phyloP scores from a whole-genome alignment of 495 filamentous ascomycete species.

The Penicillium parvum region DNA sequence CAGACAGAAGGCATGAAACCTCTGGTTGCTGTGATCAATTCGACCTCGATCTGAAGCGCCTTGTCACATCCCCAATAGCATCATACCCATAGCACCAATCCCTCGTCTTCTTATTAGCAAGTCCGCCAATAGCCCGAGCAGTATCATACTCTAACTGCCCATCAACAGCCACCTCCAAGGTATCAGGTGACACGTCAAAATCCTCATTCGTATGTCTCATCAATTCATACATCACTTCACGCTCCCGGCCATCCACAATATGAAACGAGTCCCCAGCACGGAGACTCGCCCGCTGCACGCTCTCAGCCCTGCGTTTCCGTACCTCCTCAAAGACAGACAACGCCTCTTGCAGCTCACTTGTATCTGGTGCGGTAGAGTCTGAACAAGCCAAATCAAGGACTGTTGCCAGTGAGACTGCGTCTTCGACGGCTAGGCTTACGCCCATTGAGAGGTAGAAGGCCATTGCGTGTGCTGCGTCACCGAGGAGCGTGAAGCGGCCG shows the following conservation, averaged over 20 bases:
- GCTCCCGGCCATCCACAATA: not conserved
- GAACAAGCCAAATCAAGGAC: not conserved
- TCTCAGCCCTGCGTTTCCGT: not conserved
- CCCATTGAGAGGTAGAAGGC: conserved; percentile 7
- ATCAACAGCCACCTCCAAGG: not conserved
- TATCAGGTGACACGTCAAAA: not conserved
- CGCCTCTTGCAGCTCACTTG: not conserved
- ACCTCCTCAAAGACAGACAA: conserved; percentile 1
- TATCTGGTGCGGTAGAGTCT: not conserved
- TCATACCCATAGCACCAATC: conserved; percentile 7
- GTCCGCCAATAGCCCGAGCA: not conserved
- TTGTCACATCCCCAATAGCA: not conserved
- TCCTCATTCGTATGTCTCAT: not conserved
- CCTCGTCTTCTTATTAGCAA: conserved; percentile 2
- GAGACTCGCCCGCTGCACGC: conserved; percentile 1
- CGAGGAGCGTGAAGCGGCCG: conserved; percentile 1
- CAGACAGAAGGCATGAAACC: too few species aligned
- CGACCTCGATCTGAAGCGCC: not conserved
- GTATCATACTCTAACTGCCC: not conserved
- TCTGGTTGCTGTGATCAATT: too few species aligned
- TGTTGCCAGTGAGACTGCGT: conserved; percentile 2
- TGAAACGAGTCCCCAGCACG: conserved; percentile 1
- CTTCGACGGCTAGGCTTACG: conserved; percentile 1
- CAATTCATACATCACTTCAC: not conserved
- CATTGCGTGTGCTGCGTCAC: conserved; percentile 6